Conservation (phyloP, 208 protist genomes). For the Acanthamoeba culbertsoni region DNA sequence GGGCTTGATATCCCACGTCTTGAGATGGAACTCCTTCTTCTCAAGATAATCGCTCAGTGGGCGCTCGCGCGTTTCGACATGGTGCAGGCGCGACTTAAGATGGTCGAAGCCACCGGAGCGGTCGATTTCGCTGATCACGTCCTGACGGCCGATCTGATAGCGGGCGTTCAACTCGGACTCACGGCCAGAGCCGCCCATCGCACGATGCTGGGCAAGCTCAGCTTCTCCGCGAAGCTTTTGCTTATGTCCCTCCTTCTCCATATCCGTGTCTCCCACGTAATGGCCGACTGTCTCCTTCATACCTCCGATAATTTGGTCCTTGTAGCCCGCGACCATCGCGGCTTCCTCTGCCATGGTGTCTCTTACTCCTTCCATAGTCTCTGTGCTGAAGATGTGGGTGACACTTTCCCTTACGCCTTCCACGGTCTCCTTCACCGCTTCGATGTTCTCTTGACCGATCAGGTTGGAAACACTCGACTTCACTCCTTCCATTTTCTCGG, state of each 20-base stretch:
- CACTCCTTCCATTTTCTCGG: neutral
- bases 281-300: slow-evolving; percentile 10
- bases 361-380: neutral
- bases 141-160: neutral
- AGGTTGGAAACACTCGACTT: neutral
- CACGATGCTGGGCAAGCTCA: neutral
- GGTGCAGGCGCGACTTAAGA: neutral
- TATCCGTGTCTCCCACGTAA: neutral
- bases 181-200: neutral
- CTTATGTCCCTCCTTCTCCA: neutral
- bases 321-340: neutral
- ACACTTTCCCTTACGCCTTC: neutral
- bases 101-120: neutral
- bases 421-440: neutral
- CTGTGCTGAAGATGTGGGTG: neutral
- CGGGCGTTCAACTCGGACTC: neutral
- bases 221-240: neutral
- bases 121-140: neutral
- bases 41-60: neutral
- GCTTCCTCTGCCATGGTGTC: neutral
- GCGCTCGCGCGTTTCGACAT: neutral
- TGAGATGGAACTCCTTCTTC: slow-evolving; percentile 30
- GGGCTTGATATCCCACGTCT: neutral
- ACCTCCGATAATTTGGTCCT: neutral
- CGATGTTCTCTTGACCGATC: neutral